These are phyloP conservation scores for Pelargonium nanum DNA, from an alignment of 345 rosid genomes.

Conservation along the genomic window DNA sequence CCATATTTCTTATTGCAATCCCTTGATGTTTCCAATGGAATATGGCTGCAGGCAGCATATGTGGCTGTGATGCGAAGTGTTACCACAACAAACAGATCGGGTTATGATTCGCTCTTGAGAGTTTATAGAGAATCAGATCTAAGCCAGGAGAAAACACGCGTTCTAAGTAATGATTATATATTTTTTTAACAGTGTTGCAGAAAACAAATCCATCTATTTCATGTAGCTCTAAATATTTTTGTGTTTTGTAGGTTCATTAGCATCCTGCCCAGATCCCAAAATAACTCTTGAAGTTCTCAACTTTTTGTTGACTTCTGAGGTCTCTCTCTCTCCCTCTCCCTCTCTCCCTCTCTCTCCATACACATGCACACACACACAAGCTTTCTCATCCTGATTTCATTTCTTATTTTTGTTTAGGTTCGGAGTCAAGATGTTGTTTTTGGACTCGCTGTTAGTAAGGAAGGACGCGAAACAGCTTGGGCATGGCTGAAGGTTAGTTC, in stretches of 20 bases:
- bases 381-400: not conserved
- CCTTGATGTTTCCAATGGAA: conserved; percentile 5
- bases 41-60: conserved; percentile 66
- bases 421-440: conserved; percentile 78
- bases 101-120: conserved; percentile 64
- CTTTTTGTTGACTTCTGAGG: conserved; percentile 73
- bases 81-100: conserved; percentile 47
- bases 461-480: conserved; percentile 97
- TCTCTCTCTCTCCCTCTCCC: conserved; percentile 12
- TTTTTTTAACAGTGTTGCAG: conserved; percentile 1
- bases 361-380: not conserved
- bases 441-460: conserved; percentile 60
- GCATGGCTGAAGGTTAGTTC: conserved; percentile 63
- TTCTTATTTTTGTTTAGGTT: conserved; percentile 35
- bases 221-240: not conserved
- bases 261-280: conserved; percentile 52
- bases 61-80: conserved; percentile 77
- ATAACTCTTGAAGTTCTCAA: conserved; percentile 61
- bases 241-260: conserved; percentile 50
- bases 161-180: conserved; percentile 43
- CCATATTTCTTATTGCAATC: not conserved
- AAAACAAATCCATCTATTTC: not conserved
- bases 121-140: conserved; percentile 89
- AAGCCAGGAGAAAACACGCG: conserved; percentile 93
- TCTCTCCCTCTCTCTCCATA: too few relatives aligned